Percentiles rank a stretch among this genome's conserved stretches.
phyloP scores from a whole-genome alignment of 106 monocot genomes.

The Alisma plantagoaquatica region DNA sequence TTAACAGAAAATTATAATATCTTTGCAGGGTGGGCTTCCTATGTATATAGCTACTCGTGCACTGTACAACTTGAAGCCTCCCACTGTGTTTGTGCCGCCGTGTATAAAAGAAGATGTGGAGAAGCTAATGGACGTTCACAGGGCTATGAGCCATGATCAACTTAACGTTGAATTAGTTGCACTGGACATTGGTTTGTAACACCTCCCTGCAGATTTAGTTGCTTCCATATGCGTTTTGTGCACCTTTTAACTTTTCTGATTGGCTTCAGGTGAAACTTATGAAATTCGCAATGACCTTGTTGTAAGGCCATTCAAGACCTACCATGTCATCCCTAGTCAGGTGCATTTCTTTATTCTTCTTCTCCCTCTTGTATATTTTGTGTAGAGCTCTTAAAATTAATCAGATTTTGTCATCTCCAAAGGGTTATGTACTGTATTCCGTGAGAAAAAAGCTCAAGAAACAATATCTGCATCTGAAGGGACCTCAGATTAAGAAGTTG shows the following conservation, averaged over 20 bases:
- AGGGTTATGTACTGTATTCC: conserved; percentile 98
- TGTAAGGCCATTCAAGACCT: conserved; percentile 88
- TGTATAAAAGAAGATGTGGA: conserved; percentile 85
- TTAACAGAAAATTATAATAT: too few species aligned
- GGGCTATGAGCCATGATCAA: conserved; percentile 68
- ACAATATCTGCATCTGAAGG: conserved; percentile 75
- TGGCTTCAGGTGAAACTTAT: conserved; percentile 77
- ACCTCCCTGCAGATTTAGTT: background rate
- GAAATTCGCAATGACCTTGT: conserved; percentile 96
- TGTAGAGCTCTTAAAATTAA: background rate
- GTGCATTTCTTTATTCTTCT: conserved; percentile 12
- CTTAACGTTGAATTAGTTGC: conserved; percentile 79
- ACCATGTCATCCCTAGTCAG: conserved; percentile 96
- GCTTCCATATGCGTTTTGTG: conserved; percentile 1
- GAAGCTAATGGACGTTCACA: conserved; percentile 74
- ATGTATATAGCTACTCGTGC: conserved; percentile 93
- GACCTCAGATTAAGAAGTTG: conserved; percentile 75
- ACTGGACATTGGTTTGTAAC: conserved; percentile 61
- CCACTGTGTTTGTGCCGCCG: conserved; percentile 86
- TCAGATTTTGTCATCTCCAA: background rate
- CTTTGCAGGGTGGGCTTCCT: conserved; percentile 91
- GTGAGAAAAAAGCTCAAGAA: conserved; percentile 89
- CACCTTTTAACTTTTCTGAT: background rate
- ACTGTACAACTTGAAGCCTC: conserved; percentile 84
- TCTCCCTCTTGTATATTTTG: background rate